phyloP scores from a whole-genome alignment of 225 moss, liverwort and hornwort species.

The Sphagnum contortum region DNA sequence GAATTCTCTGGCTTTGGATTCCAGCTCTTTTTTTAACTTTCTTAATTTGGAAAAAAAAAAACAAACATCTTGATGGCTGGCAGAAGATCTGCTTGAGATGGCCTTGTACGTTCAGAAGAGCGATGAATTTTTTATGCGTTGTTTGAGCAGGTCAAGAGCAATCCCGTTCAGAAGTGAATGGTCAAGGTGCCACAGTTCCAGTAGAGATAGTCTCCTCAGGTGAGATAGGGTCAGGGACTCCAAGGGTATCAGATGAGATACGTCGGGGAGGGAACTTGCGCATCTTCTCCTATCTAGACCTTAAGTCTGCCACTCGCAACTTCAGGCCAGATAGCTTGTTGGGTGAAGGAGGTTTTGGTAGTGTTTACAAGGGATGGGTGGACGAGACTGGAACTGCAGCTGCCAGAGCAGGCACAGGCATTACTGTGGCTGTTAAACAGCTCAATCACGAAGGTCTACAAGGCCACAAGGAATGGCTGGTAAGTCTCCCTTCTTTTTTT shows the following conservation, averaged over 20 bases:
- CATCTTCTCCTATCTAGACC: slow-evolving; percentile 74
- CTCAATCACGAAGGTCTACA: slow-evolving; percentile 95
- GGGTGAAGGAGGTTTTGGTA: slow-evolving; percentile 97
- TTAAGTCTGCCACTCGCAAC: slow-evolving; percentile 88
- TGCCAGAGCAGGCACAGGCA: slow-evolving; percentile 85
- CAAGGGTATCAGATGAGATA: slow-evolving; percentile 43
- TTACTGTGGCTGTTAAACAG: slow-evolving; percentile 98
- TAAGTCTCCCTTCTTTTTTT: slow-evolving; percentile 14
- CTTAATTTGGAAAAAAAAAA: too few relatives aligned
- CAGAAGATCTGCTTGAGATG: too few relatives aligned
- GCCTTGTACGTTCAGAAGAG: not conserved
- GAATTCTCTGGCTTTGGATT: too few relatives aligned
- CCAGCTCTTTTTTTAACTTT: too few relatives aligned
- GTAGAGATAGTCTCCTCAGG: slow-evolving; percentile 31
- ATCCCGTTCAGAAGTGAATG: slow-evolving; percentile 11
- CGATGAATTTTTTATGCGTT: not conserved
- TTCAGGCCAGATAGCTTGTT: slow-evolving; percentile 89
- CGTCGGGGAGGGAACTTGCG: slow-evolving; percentile 76
- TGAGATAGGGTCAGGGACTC: slow-evolving; percentile 11
- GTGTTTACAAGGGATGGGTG: slow-evolving; percentile 99
- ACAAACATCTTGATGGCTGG: too few relatives aligned
- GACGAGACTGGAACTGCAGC: slow-evolving; percentile 97
- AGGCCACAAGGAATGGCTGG: slow-evolving; percentile 99
- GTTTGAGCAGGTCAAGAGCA: slow-evolving; percentile 26
- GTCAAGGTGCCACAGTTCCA: slow-evolving; percentile 24